Base-by-base conservation (phyloP, 768 basidiomycete species). In the Rhodotorula taiwanensis region DNA sequence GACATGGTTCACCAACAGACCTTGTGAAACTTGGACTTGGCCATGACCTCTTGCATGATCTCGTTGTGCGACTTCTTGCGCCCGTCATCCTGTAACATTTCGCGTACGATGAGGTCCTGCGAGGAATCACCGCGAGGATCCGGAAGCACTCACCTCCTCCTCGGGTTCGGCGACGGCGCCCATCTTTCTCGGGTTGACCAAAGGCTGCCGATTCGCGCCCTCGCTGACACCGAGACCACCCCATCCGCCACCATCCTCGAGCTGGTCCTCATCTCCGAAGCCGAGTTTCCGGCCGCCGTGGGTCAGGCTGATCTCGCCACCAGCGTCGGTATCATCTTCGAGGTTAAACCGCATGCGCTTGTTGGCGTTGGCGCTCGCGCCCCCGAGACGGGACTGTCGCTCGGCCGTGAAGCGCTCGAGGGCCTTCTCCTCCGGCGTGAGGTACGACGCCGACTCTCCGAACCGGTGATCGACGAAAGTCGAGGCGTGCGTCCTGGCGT, bases 351-450 rank as follows among this genome's bases (percentile, higher is more conserved):
- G 79, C 14, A 79, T 80, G 45, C 86, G 84, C 76, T 86, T 88
- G n/a, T 68, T 85, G 28, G 44, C 44, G 20, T 14, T 83, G 73
- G 25, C 66, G 41, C 16, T 86, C 81, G 23, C 13, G 20, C 28
- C 43, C 27, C 57, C 41, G 5, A 69, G 48, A 7, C 67, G 55
- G 0, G 55, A 55, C 74, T 93, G 89, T 63, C 90, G 79, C 76
- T 98, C 93, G 68, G 82, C 82, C 15, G 93, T 97, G 75, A 97
- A 98, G 34, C 95, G 86, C 76, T 94, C 92, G 42, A 97, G 80
- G 86, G 97, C 97, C 65, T 91, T 86, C 69, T 98, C 94, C 75
- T 99, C 95, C 36, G 91, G 79, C n/a, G 88, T 86, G 82, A 98
- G 84, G 15, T 84, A 81, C 3, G 92, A 85, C 66, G 98, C 85